These are phyloP conservation scores for Albizia julibrissin DNA, from an alignment of 306 rosid genomes.

Conservation along the genomic window DNA sequence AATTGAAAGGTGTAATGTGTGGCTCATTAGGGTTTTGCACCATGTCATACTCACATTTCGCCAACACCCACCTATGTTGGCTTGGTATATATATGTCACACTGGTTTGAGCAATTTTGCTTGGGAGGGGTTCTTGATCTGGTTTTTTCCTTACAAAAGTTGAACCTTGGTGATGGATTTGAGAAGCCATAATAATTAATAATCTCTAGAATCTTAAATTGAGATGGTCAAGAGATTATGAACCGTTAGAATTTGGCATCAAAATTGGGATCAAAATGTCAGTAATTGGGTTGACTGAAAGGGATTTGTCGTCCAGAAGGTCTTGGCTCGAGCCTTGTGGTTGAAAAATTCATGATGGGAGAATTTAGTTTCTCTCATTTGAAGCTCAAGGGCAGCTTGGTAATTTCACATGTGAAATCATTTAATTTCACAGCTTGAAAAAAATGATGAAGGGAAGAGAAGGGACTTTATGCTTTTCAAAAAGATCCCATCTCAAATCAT, in stretches of 20 bases:
- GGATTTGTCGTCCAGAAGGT: neutral
- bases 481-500: too few relatives aligned
- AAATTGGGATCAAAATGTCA: neutral
- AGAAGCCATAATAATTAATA: conserved; percentile 45
- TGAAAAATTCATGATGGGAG: neutral
- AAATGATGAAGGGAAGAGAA: too few relatives aligned
- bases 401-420: too few relatives aligned
- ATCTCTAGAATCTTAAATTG: too few relatives aligned
- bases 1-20: conserved; percentile 53
- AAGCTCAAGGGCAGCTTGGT: neutral
- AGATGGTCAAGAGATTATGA: neutral
- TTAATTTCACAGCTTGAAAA: too few relatives aligned
- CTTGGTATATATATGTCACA: conserved; percentile 68
- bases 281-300: too few relatives aligned
- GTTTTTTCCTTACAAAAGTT: conserved; percentile 48
- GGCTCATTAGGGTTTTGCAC: conserved; percentile 76
- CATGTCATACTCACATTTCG: conserved; percentile 63
- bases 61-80: conserved; percentile 60
- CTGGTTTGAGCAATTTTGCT: conserved; percentile 71
- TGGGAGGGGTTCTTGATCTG: conserved; percentile 64
- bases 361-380: neutral
- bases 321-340: neutral
- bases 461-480: too few relatives aligned
- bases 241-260: neutral
- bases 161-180: conserved; percentile 25